Base-by-base conservation (phyloP, 1,284 basidiomycete genomes). In the Ustilago tritici region DNA sequence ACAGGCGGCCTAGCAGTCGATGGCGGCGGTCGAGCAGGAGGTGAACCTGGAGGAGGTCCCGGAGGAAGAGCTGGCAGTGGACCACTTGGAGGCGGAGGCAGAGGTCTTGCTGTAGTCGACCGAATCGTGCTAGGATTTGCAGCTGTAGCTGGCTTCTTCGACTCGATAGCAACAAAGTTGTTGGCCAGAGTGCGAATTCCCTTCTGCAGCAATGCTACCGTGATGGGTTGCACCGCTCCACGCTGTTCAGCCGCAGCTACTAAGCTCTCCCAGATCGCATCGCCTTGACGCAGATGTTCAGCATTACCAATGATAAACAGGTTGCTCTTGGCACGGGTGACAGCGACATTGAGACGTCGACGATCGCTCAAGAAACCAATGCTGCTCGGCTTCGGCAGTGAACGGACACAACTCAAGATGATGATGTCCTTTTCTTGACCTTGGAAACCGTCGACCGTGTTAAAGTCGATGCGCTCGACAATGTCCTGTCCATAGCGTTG, bases 351-450 rank as follows among this genome's bases (percentile, higher is more conserved):
- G 52, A 84, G 70, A 56, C 84, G 84, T 32, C 84, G 69, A 15
- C 72, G 69, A 43, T 85, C 84, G 61, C 70, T 67, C 58, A 86
- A 57, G 89, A 98, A 98, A 77, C 96, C 97, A 70, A 99, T 91
- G 57, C 68, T 65, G 5, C 65, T 60, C 4, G 67, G 50, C 31
- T 70, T 61, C 3, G 52, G 9, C 49, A 81, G 95, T 87, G 94
- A 97, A 84, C 97, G 90, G 15, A 99, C 97, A 87, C 97, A 99
- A 85, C 93, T 95, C 58, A 99, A 90, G 81, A 99, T 98, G 87
- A 99, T 98, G 84, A 99, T 98, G 87, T 99, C 97, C 90, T 99
- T 99, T 88, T 99, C 97, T 84, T 97, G 91, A 41, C 97, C 97
- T 87, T 99, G 97, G 90, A 99, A 99, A 4, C 97, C 97, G 87